Percentiles rank a stretch among this genome's conserved stretches.
phyloP scores from a whole-genome alignment of 2,329 filamentous ascomycete species.

The Blastomyces emzantsi region DNA sequence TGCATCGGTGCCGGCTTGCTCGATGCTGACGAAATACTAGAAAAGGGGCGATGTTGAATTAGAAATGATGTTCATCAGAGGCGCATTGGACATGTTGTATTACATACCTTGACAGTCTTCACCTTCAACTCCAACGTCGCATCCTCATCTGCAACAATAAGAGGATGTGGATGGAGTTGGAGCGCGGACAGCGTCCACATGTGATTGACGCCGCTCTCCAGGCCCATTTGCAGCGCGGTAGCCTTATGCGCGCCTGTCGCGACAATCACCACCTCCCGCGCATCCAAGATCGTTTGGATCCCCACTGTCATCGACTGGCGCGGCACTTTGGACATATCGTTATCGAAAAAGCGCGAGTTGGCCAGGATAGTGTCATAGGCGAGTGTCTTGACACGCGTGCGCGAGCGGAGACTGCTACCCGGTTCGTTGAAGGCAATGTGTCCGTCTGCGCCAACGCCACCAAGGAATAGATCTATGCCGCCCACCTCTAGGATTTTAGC shows the following conservation, averaged over 20 bases:
- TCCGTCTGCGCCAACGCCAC: slow-evolving; percentile 75
- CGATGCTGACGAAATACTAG: slow-evolving; percentile 63
- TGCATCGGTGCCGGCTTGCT: slow-evolving; percentile 49
- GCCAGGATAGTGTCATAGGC: slow-evolving; percentile 80
- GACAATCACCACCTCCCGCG: slow-evolving; percentile 72
- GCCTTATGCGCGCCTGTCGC: slow-evolving; percentile 76
- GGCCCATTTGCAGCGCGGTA: slow-evolving; percentile 65
- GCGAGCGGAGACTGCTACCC: slow-evolving; percentile 65
- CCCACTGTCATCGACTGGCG: slow-evolving; percentile 78
- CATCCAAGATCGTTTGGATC: slow-evolving; percentile 73
- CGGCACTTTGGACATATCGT: slow-evolving; percentile 64
- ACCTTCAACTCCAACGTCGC: slow-evolving; percentile 63
- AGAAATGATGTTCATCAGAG: not conserved
- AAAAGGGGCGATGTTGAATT: not conserved
- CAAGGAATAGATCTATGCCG: slow-evolving; percentile 78
- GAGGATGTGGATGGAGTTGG: slow-evolving; percentile 69
- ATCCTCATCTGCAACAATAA: slow-evolving; percentile 78
- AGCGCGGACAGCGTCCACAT: slow-evolving; percentile 83
- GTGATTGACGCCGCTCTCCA: slow-evolving; percentile 76
- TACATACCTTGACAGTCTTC: slow-evolving; percentile 53
- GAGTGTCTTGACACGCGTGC: slow-evolving; percentile 76
- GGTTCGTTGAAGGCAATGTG: slow-evolving; percentile 91
- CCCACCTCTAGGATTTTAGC: slow-evolving; percentile 63
- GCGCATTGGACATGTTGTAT: not conserved
- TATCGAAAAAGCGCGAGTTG: slow-evolving; percentile 75